Base-by-base conservation (phyloP, 768 basidiomycete genomes). In the Tylopilus cervinicoccineus region DNA sequence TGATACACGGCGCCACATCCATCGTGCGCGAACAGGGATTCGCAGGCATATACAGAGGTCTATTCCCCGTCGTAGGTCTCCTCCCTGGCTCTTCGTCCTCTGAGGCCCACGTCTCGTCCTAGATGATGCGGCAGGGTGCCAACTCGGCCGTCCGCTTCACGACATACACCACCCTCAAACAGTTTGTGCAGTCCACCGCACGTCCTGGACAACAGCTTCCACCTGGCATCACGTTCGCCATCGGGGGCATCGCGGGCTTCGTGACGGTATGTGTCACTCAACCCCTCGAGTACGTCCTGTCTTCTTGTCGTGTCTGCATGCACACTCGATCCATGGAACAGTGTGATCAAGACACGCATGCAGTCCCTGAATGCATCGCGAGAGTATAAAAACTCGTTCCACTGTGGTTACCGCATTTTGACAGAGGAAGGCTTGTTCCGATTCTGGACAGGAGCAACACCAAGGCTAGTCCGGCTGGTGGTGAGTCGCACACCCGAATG, bases 121-220 rank as follows among this genome's bases (percentile, higher is more conserved):
- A 96, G 92, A 91, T 95, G 82, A 88, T 95, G 80, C 86, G 93
- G 24, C 95, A 98, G 81, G 93, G 93, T 32, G 95, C 94, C 34
- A 99, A 98, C 65, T 97, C 93, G 5, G 93, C 96, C 10, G 83
- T 98, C 26, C 79, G 95, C 27, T 98, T 97, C 72, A 93, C 94
- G 40, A 93, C 92, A 0, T 98, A 97, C 69, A 81, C 88, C 3
- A 95, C 91, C 0, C 74, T 98, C 50, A 97, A 96, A 69, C 93
- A 96, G 60, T 81, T 93, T 55, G 91, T 93, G 1, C 92, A 92
- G 62, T 86, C 92, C 20, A 84, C 81, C 16, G 77, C 85, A 2
- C 78, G 87, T 28, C 83, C 93, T 0, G 93, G 93, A 4, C 88
- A 93, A 59, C 77, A 80, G 2, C 73, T 98, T 5, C 95, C 96